Conservation (phyloP, 2,329 filamentous ascomycete species). For the Beauveria caledonica region DNA sequence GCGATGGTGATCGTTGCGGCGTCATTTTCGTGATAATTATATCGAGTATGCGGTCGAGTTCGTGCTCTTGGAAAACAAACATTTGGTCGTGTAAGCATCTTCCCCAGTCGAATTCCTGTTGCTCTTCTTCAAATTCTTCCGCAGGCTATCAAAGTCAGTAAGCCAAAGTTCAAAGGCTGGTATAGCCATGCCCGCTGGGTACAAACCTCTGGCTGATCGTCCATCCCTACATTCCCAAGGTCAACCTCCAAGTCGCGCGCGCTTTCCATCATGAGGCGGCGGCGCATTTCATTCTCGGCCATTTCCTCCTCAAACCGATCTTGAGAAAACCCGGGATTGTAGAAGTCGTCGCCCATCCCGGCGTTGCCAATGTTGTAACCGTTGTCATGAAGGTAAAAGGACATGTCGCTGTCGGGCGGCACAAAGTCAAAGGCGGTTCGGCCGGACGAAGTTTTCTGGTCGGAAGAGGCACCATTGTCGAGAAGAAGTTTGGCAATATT, state of each 20-base stretch:
- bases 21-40: slow-evolving; percentile 98
- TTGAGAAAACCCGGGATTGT: slow-evolving; percentile 83
- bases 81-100: slow-evolving; percentile 94
- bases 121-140: slow-evolving; percentile 80
- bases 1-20: slow-evolving; percentile 87
- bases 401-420: slow-evolving; percentile 91
- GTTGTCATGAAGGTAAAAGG: slow-evolving; percentile 88
- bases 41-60: slow-evolving; percentile 84
- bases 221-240: slow-evolving; percentile 86
- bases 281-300: slow-evolving; percentile 90
- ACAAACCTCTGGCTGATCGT: slow-evolving; percentile 84
- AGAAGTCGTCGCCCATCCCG: slow-evolving; percentile 82
- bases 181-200: too few species aligned
- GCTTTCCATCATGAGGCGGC: slow-evolving; percentile 99
- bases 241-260: slow-evolving; percentile 95
- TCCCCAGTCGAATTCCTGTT: slow-evolving; percentile 93
- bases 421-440: slow-evolving; percentile 95
- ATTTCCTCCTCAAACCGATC: slow-evolving; percentile 95
- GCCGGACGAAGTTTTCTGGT: slow-evolving; percentile 89
- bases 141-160: slow-evolving; percentile 40
- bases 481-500: slow-evolving; percentile 86
- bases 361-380: slow-evolving; percentile 82
- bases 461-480: slow-evolving; percentile 89
- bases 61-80: slow-evolving; percentile 97
- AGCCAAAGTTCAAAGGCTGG: not conserved